Base-by-base conservation (phyloP, 1,284 basidiomycete genomes). In the Cutaneotrichosporon mucoides region DNA sequence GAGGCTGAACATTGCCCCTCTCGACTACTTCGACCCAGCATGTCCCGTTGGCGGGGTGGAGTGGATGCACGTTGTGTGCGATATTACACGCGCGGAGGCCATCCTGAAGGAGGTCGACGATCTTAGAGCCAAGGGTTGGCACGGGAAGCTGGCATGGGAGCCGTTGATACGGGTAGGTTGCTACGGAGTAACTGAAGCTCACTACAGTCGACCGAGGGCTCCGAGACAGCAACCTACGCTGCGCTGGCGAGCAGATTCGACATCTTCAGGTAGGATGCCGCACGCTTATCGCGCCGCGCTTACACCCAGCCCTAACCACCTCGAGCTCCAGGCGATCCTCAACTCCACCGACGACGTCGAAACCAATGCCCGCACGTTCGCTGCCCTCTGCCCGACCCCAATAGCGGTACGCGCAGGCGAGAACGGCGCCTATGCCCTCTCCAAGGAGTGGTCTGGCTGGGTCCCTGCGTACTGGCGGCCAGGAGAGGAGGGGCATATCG, bases 21-120 rank as follows among this genome's bases (percentile, higher is more conserved):
- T 76, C 53, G 90, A 94, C 76, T 79, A 92, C 47, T 54, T 75
- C 9, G 66, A 69, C 12, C 67, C 43, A 81, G 87, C 86, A 4
- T 72, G 74, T 47, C 80, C 76, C 11, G 78, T 77, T 38, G 84
- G 90, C 5, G 41, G 45, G 7, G 46, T 59, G 5, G 73, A 79
- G 15, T 84, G 82, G 54, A 73, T 97, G 15, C 93, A 97, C 74
- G 90, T 94, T 66, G 88, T 94, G 13, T 95, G 91, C 73, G 89
- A 88, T 6, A 88, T 89, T 0, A 75, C 81, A 0, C 83, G 93
- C 57, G 90, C 90, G 1, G 73, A 79, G 6, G 79, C 79, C 1
- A 88, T 95, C 56, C 79, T 88, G 65, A 80, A 83, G 50, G 86
- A 92, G 72, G 81, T 88, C 8, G 73, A 80, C 10, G 70, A 78